Evolutionary conservation across 495 filamentous ascomycete genomes (phyloP), one percentile per base, ranked within the genome.

Genomic region (Diplogelasinospora grovesii): DNA sequence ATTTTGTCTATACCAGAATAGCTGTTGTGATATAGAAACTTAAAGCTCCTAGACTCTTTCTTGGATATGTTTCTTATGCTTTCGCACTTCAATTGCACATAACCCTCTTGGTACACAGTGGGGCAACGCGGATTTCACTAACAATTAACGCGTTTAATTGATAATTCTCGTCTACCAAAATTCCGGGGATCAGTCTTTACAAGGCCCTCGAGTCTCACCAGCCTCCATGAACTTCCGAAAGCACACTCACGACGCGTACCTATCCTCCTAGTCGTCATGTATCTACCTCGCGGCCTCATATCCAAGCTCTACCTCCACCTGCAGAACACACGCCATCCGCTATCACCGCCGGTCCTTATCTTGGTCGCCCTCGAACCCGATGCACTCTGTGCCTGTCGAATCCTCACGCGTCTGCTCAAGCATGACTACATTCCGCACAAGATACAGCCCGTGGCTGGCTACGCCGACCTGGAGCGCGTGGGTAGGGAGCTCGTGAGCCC

Each of bases 391-490:
- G 93, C 89, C 36, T 89, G 87, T 54, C 88, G 89, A 36, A 97
- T 98, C 39, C 77, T 98, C 11, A 92, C 92, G 1, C 74, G 80
- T 10, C 74, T 97, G 13, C 72, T 98, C 36, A 95, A 90, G 69
- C 83, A 87, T 69, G 92, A 98, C 70, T 97, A 90, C 57, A 93
- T 98, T 49, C 82, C 83, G n/a, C 90, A 97, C 65, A 96, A 95
- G 70, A 94, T 97, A 45, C 86, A 94, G 50, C 92, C 93, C 4
- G 81, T 98, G 24, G 76, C 84, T 11, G 92, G 92, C 22, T 96
- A 96, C 79, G 81, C 78, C 47, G 92, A 97, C 54, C 81, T 98
- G 25, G 69, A 83, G 53, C 77, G 79, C 51, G 79, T 78, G 20
- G 87, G 87, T 21, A 70, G 77, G 56, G 79, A 86, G 45, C 70